Conservation (phyloP, 23 red algal species). For the Rhodosorus marinus region DNA sequence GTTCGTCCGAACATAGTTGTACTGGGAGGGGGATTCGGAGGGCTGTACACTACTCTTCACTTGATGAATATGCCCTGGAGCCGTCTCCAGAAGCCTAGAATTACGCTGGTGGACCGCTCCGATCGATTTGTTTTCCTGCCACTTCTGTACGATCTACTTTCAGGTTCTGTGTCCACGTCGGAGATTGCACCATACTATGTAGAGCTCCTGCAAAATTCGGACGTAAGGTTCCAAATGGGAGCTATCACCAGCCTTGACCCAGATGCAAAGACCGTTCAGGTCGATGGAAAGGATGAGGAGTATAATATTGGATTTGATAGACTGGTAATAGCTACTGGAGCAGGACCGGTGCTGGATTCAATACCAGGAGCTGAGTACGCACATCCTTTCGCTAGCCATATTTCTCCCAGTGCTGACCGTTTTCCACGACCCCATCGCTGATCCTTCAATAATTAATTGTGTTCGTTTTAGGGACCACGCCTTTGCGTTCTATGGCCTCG, state of each 20-base stretch:
- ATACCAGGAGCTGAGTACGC: slow-evolving; percentile 52
- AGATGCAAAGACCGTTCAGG: slow-evolving; percentile 4
- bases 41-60: slow-evolving; percentile 54
- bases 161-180: slow-evolving; percentile 50
- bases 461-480: too few relatives aligned
- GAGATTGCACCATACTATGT: slow-evolving; percentile 76
- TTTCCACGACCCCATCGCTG: too few relatives aligned
- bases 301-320: slow-evolving; percentile 51
- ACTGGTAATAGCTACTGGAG: slow-evolving; percentile 48
- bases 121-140: slow-evolving; percentile 85
- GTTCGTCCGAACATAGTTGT: slow-evolving; percentile 65
- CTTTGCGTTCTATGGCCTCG: slow-evolving; percentile 29
- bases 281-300: neutral
- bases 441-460: too few relatives aligned
- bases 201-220: slow-evolving; percentile 31
- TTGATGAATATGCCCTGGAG: slow-evolving; percentile 70
- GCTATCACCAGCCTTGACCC: slow-evolving; percentile 33
- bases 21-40: slow-evolving; percentile 81
- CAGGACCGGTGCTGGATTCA: slow-evolving; percentile 4
- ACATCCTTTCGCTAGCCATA: too few relatives aligned
- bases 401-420: too few relatives aligned
- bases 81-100: slow-evolving; percentile 36
- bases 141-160: slow-evolving; percentile 79
- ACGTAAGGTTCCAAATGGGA: slow-evolving; percentile 37
- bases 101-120: slow-evolving; percentile 56